phyloP scores from a whole-genome alignment of 202 grass and related monocot species.

The Carex arenaria region DNA sequence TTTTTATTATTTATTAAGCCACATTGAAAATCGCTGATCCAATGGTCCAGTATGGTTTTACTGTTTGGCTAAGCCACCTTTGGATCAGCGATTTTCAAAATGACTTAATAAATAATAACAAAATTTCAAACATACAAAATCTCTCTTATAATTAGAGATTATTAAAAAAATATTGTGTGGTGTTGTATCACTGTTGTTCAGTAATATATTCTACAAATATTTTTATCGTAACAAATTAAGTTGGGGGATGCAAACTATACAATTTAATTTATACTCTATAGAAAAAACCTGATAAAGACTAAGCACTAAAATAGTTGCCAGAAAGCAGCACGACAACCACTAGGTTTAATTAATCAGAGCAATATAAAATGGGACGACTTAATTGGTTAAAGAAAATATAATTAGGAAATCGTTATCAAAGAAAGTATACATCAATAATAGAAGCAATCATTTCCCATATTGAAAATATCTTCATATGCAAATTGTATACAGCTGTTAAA shows the following conservation, averaged over 20 bases:
- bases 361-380: neutral
- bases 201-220: neutral
- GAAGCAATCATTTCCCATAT: neutral
- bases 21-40: too few relatives aligned
- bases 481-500: neutral
- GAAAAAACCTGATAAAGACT: neutral
- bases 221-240: neutral
- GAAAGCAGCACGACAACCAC: neutral
- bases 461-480: neutral
- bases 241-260: neutral
- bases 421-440: neutral
- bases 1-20: too few relatives aligned
- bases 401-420: neutral
- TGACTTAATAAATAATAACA: too few relatives aligned
- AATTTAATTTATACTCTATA: neutral
- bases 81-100: too few relatives aligned
- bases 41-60: too few relatives aligned
- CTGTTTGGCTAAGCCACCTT: too few relatives aligned
- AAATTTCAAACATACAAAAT: neutral
- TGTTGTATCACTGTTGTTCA: neutral
- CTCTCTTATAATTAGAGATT: neutral
- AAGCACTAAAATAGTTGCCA: neutral
- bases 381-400: neutral
- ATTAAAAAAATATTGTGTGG: neutral
- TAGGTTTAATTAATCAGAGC: neutral